Evolutionary conservation across 495 filamentous ascomycete species (phyloP).

Genomic region (Cryomyces minteri): DNA sequence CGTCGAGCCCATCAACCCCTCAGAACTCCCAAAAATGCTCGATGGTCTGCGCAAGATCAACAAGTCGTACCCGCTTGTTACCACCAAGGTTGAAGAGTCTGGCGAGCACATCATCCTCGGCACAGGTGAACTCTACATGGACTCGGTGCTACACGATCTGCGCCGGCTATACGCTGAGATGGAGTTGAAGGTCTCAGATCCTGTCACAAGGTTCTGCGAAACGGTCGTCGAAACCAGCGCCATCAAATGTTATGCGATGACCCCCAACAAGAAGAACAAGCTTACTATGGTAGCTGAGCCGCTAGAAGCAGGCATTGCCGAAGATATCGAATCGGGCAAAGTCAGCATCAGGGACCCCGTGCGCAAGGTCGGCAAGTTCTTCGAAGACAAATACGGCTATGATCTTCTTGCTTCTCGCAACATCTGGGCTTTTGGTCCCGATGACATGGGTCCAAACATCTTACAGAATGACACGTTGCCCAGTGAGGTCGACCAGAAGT

Average conservation of each 20-base stretch:
- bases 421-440: constrained; percentile 97
- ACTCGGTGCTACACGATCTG: constrained; percentile 92
- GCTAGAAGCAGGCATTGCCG: constrained; percentile 81
- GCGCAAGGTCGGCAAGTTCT: constrained; percentile 86
- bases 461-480: constrained; percentile 92
- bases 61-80: constrained; percentile 88
- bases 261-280: constrained; percentile 98
- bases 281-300: constrained; percentile 97
- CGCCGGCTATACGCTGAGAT: constrained; percentile 92
- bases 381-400: constrained; percentile 95
- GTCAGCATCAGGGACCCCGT: constrained; percentile 88
- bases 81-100: constrained; percentile 97
- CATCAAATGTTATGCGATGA: constrained; percentile 94
- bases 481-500: constrained; percentile 75
- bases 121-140: constrained; percentile 96
- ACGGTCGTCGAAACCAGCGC: constrained; percentile 95
- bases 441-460: constrained; percentile 90
- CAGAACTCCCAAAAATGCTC: constrained; percentile 97
- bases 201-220: constrained; percentile 93
- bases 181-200: constrained; percentile 97
- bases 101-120: constrained; percentile 91
- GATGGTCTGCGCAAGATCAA: constrained; percentile 93
- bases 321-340: constrained; percentile 81
- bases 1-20: constrained; percentile 94
- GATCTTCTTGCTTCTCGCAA: constrained; percentile 84